A percentile compares a stretch with the other conserved stretches of the same genome.
These are phyloP conservation scores for Pisolithus microcarpus DNA, from an alignment of 768 basidiomycete genomes.

Conservation along the genomic window DNA sequence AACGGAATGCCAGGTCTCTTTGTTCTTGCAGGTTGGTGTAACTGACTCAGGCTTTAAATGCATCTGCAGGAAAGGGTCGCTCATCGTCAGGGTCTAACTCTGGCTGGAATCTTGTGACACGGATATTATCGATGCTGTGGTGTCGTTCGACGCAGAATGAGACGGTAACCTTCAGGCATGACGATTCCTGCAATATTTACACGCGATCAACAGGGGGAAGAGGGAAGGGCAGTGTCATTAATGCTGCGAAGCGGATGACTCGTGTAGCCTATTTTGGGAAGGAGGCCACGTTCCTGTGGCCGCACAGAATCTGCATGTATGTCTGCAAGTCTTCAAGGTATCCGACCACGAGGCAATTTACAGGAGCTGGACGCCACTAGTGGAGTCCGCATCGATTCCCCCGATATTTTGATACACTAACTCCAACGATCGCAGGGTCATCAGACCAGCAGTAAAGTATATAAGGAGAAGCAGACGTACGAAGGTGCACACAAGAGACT, in stretches of 20 bases:
- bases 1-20: conserved; percentile 13
- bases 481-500: conserved; percentile 4
- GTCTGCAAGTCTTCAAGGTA: conserved; percentile 13
- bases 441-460: conserved; percentile 16
- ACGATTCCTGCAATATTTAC: conserved; percentile 27
- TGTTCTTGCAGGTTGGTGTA: conserved; percentile 5
- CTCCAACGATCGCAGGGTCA: conserved; percentile 12
- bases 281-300: conserved; percentile 26
- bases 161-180: conserved; percentile 27
- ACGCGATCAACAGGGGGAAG: conserved; percentile 25
- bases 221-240: conserved; percentile 21
- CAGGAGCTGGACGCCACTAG: conserved; percentile 17
- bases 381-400: conserved; percentile 15
- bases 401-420: conserved; percentile 19
- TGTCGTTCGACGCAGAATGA: conserved; percentile 22
- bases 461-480: conserved; percentile 20
- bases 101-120: conserved; percentile 17
- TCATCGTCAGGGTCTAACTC: conserved; percentile 13
- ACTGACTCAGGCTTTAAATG: conserved; percentile 18
- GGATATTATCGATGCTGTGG: conserved; percentile 32
- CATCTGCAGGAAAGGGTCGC: conserved; percentile 18
- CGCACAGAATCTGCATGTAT: conserved; percentile 27
- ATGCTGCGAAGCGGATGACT: conserved; percentile 12
- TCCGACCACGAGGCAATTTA: conserved; percentile 25
- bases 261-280: conserved; percentile 21